Evolutionary conservation across 306 rosid genomes (phyloP), one percentile per base, ranked within the genome.

Genomic region (Hippophae gyantsensis): DNA sequence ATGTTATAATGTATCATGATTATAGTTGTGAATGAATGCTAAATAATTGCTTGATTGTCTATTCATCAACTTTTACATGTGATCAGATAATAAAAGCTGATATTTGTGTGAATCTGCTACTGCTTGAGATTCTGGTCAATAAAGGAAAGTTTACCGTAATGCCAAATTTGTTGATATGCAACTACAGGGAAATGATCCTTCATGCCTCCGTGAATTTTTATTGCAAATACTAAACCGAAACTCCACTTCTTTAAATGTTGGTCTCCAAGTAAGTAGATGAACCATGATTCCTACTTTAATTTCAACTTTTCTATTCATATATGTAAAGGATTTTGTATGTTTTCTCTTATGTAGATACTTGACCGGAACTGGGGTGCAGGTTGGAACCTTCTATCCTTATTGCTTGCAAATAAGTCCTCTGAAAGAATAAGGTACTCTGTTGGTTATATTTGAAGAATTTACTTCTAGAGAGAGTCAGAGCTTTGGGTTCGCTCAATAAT

Each of bases 341-440:
- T 49, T 26, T 58, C 56, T 60, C 68, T 75, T 63, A 63, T 72
- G 58, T 80, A 92, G 98, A 92, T 92, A 67, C 96, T 92, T 69
- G 99, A 92, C 84, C 85, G 95, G 72, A 92, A 88, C 78, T 88
- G 93, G 96, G 99, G 96, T 61, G 93, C 96, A 38, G 99, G 99
- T 47, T 92, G 99, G 98, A 82, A 92, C 76, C 98, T 92, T 63
- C 76, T 92, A 47, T 87, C 95, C 43, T 69, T 78, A 63, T 78
- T 92, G 82, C 95, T 92, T 63, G 95, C 95, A 52, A 79, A 78
- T 48, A 82, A 83, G 65, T 83, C 96, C 78, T 87, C 89, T 58
- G 65, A 76, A 67, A 81, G 96, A 81, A 73, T 87, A 71, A 79
- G 98, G 98, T 92, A 70, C 55, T 43, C 54, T 57, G 14, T 42